These are phyloP conservation scores for Quercus phellos DNA, from an alignment of 331 rosid species.

Conservation along the genomic window DNA sequence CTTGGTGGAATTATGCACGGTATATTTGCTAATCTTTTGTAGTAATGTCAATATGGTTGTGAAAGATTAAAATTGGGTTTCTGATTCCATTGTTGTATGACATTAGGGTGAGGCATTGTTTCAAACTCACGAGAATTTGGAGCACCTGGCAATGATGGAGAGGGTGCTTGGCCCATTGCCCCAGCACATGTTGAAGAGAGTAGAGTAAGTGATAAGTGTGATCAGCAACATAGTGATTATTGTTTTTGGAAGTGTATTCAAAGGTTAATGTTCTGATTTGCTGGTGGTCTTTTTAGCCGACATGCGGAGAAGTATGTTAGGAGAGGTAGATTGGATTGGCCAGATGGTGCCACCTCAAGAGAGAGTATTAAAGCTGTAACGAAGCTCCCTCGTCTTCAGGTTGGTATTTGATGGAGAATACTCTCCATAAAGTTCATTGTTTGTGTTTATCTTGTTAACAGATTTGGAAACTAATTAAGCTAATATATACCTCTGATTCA, in stretches of 20 bases:
- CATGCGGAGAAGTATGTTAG: conserved; percentile 85
- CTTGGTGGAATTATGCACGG: conserved; percentile 88
- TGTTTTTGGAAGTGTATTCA: too few species aligned
- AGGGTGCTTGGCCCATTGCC: conserved; percentile 79
- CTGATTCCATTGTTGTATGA: not conserved
- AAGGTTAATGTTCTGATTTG: not conserved
- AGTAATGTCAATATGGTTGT: not conserved
- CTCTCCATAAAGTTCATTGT: too few species aligned
- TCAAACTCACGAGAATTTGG: conserved; percentile 93
- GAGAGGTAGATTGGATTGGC: conserved; percentile 88
- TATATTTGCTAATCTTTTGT: conserved; percentile 10
- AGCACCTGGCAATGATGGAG: conserved; percentile 98
- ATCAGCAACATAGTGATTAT: not conserved
- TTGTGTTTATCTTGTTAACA: not conserved
- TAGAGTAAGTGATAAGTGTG: conserved; percentile 48
- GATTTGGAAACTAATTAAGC: not conserved
- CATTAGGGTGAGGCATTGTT: conserved; percentile 90
- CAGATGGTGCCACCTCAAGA: conserved; percentile 81
- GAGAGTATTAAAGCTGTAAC: conserved; percentile 87
- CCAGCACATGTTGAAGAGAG: conserved; percentile 59
- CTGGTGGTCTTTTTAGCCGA: conserved; percentile 38
- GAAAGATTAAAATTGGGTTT: not conserved
- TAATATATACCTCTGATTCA: not conserved
- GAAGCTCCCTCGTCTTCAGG: conserved; percentile 88
- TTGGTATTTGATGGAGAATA: conserved; percentile 4